Evolutionary conservation across 495 filamentous ascomycete genomes (phyloP).

Genomic region (Annulohypoxylon moriforme): DNA sequence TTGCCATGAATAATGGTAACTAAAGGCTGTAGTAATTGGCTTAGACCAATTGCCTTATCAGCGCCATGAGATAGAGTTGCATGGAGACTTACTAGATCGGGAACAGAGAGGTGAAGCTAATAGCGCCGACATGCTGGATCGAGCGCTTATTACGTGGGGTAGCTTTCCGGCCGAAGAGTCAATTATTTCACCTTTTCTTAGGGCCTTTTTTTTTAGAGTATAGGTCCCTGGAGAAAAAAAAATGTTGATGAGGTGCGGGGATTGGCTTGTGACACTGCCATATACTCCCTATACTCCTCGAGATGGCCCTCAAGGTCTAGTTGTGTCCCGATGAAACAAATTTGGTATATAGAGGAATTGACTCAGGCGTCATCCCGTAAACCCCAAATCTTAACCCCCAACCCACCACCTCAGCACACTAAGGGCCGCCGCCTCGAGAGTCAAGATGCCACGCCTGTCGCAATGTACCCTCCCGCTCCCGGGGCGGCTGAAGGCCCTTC

Average conservation of each 20-base stretch:
- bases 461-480: slow-evolving; percentile 38
- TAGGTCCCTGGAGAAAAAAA: background rate
- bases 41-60: slow-evolving; percentile 36
- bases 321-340: too few species aligned
- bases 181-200: too few species aligned
- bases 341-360: too few species aligned
- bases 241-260: background rate
- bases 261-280: background rate
- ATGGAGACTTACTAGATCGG: slow-evolving; percentile 17
- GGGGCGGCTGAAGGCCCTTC: slow-evolving; percentile 58
- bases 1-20: slow-evolving; percentile 26
- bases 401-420: background rate
- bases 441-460: slow-evolving; percentile 25
- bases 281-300: background rate
- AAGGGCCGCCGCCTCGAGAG: background rate
- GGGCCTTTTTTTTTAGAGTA: too few species aligned
- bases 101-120: slow-evolving; percentile 1
- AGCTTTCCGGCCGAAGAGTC: background rate
- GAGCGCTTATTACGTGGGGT: background rate
- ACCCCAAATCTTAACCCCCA: background rate
- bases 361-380: background rate
- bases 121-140: slow-evolving; percentile 20
- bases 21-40: slow-evolving; percentile 20
- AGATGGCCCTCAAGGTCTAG: too few species aligned
- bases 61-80: slow-evolving; percentile 15